Base-by-base conservation (phyloP, 192 early-diverging fungal genomes). In the Spizellomyces punctatus region DNA sequence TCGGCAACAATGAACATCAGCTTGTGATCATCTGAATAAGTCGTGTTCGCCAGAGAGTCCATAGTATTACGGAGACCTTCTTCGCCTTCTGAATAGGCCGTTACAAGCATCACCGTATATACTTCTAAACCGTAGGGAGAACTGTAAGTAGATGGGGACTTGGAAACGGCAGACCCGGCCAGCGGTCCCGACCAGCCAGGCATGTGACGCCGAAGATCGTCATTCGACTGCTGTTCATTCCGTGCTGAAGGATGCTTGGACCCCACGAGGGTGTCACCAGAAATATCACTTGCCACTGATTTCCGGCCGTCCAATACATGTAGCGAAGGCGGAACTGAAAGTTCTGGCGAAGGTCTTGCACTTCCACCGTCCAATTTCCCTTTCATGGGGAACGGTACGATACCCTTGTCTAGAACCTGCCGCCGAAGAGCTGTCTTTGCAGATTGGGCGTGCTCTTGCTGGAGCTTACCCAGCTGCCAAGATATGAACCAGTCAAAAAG, bases 31-130 rank as follows among this genome's bases (percentile, higher is more conserved):
- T 95, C 90, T 49, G 90, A 88, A 77, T 95, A 98, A 58, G 89
- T 85, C n/a, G 92, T 94, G 6, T 75, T 78, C 10, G 94, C 92
- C 41, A 98, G 85, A 36, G 92, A 94, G 72, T 96, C 93, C 61
- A 94, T 83, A 8, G 96, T 96, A 14, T 81, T 91, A 46, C 90
- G 87, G 8, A 82, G 61, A 5, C 56, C 66, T 9, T 45, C 69
- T 44, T 74, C 74, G 65, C 77, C 92, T 79, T 98, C 96, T 48
- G 94, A 95, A 76, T 98, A 98, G 78, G 95, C 96, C 5, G 95
- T 94, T 3, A 98, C 94, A 17, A 96, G 82, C 67, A 94, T 85
- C 58, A 95, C n/a, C 1, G 78, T 76, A 63, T 85, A 76, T 59
- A 78, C 75, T 54, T 76, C 74, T 8, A 64, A 48, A 0, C 74